Conservation (phyloP, 805 yeast genomes). For the Metschnikowia proteae region DNA sequence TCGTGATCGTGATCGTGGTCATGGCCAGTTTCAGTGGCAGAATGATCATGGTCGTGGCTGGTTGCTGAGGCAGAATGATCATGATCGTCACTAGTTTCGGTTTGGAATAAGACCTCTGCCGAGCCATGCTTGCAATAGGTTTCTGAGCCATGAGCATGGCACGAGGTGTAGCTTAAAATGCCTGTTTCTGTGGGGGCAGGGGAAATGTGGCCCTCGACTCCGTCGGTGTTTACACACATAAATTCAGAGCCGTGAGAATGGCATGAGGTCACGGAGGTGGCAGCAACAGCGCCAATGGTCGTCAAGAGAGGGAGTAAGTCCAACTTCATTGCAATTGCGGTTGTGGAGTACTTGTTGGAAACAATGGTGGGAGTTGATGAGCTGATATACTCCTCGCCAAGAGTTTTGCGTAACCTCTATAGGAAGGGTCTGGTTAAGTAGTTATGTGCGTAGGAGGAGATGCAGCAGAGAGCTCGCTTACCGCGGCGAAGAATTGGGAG, state of each 20-base stretch:
- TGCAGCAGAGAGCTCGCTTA: no score
- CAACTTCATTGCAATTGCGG: not conserved
- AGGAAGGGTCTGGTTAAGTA: not conserved
- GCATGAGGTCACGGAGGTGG: conserved; percentile 5
- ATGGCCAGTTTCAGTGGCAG: no score
- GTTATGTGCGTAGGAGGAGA: no score
- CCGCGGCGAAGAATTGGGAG: no score
- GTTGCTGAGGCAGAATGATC: not conserved
- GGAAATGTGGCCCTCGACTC: conserved; percentile 2
- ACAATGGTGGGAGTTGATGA: not conserved
- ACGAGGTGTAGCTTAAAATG: conserved; percentile 3
- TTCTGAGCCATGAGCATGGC: conserved; percentile 3
- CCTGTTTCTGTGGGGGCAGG: conserved; percentile 4
- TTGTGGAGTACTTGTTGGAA: no score
- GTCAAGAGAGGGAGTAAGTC: not conserved
- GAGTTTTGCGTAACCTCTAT: not conserved
- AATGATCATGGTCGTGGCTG: no score
- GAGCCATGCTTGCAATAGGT: conserved; percentile 5
- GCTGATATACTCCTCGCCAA: not conserved
- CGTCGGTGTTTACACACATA: conserved; percentile 4
- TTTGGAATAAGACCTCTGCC: conserved; percentile 1
- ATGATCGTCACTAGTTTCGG: not conserved
- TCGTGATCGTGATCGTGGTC: not conserved
- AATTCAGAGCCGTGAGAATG: conserved; percentile 3
- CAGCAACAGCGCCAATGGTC: not conserved